These are phyloP conservation scores for Heterobasidion irregulare DNA, from an alignment of 1,284 basidiomycete genomes.

Conservation along the genomic window DNA sequence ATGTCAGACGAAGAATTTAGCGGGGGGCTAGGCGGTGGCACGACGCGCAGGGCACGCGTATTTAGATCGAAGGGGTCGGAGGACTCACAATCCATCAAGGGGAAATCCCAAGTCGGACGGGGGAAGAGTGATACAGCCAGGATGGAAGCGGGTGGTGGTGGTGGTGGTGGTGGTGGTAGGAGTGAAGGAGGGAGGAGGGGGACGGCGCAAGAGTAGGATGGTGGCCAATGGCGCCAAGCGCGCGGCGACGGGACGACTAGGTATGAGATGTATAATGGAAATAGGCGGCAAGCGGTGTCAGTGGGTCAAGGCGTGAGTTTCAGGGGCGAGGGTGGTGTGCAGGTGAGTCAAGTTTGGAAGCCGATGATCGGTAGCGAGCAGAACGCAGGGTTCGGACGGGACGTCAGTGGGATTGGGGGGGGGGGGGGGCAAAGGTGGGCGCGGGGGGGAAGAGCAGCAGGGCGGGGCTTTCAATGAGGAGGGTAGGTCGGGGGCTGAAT, in stretches of 20 bases:
- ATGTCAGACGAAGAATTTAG: neutral
- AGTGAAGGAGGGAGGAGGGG: slow-evolving; percentile 2
- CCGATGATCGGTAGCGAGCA: neutral
- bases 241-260: neutral
- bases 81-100: slow-evolving; percentile 13
- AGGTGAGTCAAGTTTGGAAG: neutral
- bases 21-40: neutral
- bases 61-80: neutral
- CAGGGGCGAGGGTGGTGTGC: neutral
- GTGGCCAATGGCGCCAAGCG: neutral
- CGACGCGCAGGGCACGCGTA: neutral
- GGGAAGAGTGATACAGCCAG: slow-evolving; percentile 13
- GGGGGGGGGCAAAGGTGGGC: neutral
- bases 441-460: neutral
- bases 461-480: neutral
- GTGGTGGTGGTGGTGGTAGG: neutral
- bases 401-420: neutral
- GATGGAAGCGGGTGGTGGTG: slow-evolving; percentile 2
- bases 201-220: neutral
- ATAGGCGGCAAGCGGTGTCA: neutral
- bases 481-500: neutral
- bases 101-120: slow-evolving; percentile 12
- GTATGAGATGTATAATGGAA: neutral
- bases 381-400: neutral
- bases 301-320: neutral